Conservation (phyloP, 2,329 filamentous ascomycete species). For the Botrytis hyacinthi region DNA sequence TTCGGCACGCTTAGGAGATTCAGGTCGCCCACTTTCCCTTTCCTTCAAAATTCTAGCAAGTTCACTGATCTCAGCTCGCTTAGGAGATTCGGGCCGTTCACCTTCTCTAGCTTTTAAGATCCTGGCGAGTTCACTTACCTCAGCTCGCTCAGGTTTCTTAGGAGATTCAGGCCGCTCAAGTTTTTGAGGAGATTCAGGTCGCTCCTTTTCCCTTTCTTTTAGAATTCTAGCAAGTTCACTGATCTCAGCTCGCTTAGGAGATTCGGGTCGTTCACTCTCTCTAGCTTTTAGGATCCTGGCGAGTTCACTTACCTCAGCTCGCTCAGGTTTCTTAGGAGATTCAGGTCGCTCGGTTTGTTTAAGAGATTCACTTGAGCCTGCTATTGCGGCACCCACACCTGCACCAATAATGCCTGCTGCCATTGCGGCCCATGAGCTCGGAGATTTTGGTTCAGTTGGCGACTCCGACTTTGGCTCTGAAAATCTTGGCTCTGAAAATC, state of each 20-base stretch:
- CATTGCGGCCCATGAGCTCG: conserved; percentile 50
- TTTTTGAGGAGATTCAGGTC: conserved; percentile 19
- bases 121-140: conserved; percentile 8
- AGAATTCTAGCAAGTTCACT: conserved; percentile 2
- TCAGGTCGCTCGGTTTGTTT: conserved; percentile 25
- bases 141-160: not conserved
- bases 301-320: conserved; percentile 12
- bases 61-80: conserved; percentile 12
- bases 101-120: not conserved
- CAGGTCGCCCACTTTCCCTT: conserved; percentile 21
- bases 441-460: not conserved
- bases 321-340: conserved; percentile 23
- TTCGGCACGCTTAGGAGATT: conserved; percentile 15
- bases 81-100: conserved; percentile 25
- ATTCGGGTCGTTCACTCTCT: conserved; percentile 23
- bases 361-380: conserved; percentile 29
- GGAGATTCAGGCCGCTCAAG: conserved; percentile 19
- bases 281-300: conserved; percentile 9
- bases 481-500: conserved; percentile 21
- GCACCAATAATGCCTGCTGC: conserved; percentile 50
- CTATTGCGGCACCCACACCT: conserved; percentile 37
- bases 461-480: conserved; percentile 8
- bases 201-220: conserved; percentile 8
- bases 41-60: conserved; percentile 4
- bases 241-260: conserved; percentile 22